Base-by-base conservation (phyloP, 139 green algal species). In the Closterium sp. region DNA sequence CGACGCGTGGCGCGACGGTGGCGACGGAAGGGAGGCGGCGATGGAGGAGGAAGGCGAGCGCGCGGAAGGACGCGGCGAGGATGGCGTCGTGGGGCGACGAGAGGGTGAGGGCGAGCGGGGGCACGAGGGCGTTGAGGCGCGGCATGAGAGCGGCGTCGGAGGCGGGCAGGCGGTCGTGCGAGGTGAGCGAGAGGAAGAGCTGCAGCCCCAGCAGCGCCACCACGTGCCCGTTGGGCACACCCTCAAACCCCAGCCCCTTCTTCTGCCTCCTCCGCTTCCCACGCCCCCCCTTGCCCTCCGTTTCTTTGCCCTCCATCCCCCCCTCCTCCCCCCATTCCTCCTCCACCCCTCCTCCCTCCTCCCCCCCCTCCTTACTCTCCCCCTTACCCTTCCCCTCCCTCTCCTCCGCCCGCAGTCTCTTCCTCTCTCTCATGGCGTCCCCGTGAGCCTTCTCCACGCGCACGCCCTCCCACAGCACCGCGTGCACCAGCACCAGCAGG, bases 131-230 rank as follows among this genome's bases (percentile, higher is more conserved):
- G 89, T 97, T 94, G 84, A 98, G 91, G 84, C 87, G 97, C 86
- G 76, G 92, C 2, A 16, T 30, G 33, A n/a, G 33, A 12, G 33
- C 87, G 25, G 36, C 8, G 76, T 32, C 38, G 4, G 87, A 90
- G 16, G 7, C 87, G n/a, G 30, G 35, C n/a, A 91, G 23, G 25
- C 33, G 31, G 25, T 84, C 91, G 76, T 91, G 76, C 87, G 94
- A 94, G 87, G 97, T 66, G 25, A 38, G 87, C 0, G 83, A 84
- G 6, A 95, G 92, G 84, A 98, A 94, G 93, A 98, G 88, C 84
- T 93, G 95, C 34, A 99, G 93, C 5, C 95, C 96, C 91, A 98
- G 97, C 90, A 97, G 95, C 7, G 96, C 91, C 87, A 99, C 25
- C 90, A 99, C 93, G 86, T 97, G 93, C 87, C 97, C 92, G 92